These are phyloP conservation scores for Pilatotrama ljubarskyi DNA, from an alignment of 768 basidiomycete genomes.

Conservation along the genomic window DNA sequence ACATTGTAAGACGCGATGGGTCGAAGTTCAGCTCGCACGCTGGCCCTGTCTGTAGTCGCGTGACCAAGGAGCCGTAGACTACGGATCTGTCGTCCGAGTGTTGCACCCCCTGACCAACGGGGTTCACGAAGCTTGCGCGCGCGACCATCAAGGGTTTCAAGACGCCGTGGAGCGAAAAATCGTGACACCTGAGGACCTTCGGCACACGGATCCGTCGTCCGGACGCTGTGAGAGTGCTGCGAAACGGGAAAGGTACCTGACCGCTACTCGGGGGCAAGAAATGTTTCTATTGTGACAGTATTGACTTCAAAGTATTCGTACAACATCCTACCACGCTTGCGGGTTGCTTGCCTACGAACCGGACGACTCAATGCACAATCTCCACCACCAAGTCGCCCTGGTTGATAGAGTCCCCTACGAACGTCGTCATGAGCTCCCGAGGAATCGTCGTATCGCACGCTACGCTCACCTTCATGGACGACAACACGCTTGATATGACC, in stretches of 20 bases:
- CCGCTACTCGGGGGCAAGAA: neutral
- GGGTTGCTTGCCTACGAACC: slow-evolving; percentile 1
- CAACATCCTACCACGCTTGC: slow-evolving; percentile 14
- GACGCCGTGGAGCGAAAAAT: neutral
- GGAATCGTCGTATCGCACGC: neutral
- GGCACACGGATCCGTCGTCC: slow-evolving; percentile 8
- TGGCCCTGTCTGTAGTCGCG: neutral
- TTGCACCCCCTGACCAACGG: slow-evolving; percentile 3
- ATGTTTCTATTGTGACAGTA: slow-evolving; percentile 15
- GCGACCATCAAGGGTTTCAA: neutral
- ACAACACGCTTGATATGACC: slow-evolving; percentile 94
- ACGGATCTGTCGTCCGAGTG: neutral
- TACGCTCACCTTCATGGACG: slow-evolving; percentile 73
- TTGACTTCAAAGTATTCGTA: slow-evolving; percentile 22
- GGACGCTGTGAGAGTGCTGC: neutral
- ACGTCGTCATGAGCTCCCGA: slow-evolving; percentile 6
- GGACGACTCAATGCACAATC: slow-evolving; percentile 62
- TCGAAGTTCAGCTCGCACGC: neutral
- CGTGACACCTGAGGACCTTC: slow-evolving; percentile 5
- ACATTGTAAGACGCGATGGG: neutral
- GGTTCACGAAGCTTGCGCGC: neutral
- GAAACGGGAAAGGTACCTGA: slow-evolving; percentile 11
- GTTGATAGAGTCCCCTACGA: slow-evolving; percentile 85
- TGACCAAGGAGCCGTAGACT: neutral
- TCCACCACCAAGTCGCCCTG: slow-evolving; percentile 92